Base-by-base conservation (phyloP, 148 eudicot genomes). In the Heliamphora exappendiculata region DNA sequence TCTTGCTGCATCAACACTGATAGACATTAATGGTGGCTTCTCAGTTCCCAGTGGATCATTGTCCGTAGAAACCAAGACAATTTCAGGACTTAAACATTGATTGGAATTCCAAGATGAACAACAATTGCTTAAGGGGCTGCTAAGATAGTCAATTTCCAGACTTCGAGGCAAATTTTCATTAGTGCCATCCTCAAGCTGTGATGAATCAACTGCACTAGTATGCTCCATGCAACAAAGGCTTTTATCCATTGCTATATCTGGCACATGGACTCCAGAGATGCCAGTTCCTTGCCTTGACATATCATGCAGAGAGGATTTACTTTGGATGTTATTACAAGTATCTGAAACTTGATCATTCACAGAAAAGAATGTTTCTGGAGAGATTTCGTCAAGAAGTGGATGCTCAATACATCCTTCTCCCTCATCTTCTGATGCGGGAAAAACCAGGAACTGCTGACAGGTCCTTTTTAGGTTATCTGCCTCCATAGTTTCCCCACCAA, bases 331-430 rank as follows among this genome's bases (percentile, higher is more conserved):
- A 76, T 49, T 53, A 45, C 63, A 72, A 57, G 67, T 8, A 72
- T 76, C 81, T 75, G 80, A 64, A 79, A 55, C 60, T 51, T 78
- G 78, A 81, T 66, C 54, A 41, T 44, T 13, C 7, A 19, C 64
- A 55, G 63, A 39, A 53, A 72, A 75, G 44, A 39, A 33, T 60
- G 74, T 62, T 67, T 80, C 81, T 34, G 66, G 81, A 74, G 81
- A 77, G 57, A 76, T 83, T 42, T 84, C 82, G 73, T 70, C 78
- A 26, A 60, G 41, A 78, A 65, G 49, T 34, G 71, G 16, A 44
- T 65, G 78, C 33, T 42, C 37, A 66, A 67, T 79, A 41, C 63
- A 63, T 69, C 78, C 80, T 51, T 71, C 78, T 39, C 37, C 57
- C 10, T 49, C 67, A n/a, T 44, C 34, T 49, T 82, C 85, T 71